These are phyloP conservation scores for Nicotiana sylvestris DNA, from an alignment of 257 asterid species.

Conservation along the genomic window DNA sequence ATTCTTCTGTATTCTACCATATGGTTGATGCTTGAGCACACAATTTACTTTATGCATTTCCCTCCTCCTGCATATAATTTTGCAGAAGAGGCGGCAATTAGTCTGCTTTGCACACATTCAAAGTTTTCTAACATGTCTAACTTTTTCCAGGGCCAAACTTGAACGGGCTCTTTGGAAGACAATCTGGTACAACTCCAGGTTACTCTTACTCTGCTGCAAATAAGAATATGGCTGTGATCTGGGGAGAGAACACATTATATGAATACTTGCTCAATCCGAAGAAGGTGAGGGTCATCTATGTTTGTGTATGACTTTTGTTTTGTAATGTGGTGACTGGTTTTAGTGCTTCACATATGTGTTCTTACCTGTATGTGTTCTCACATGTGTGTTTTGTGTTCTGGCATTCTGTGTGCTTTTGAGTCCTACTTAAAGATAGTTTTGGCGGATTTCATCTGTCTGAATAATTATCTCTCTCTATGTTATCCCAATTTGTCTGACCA, in stretches of 20 bases:
- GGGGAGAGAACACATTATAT: slow-evolving; percentile 89
- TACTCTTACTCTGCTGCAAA: slow-evolving; percentile 90
- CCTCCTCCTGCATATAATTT: not conserved
- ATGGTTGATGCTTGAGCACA: not conserved
- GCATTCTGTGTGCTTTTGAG: not conserved
- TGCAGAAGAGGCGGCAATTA: not conserved
- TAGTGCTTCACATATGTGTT: not conserved
- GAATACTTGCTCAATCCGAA: slow-evolving; percentile 89
- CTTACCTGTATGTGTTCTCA: too few species aligned
- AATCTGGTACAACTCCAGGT: slow-evolving; percentile 90
- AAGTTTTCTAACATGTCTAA: not conserved
- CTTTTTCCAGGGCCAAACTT: slow-evolving; percentile 70
- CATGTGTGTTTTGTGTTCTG: too few species aligned
- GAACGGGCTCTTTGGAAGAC: slow-evolving; percentile 94
- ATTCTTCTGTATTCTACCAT: not conserved
- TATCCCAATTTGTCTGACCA: not conserved
- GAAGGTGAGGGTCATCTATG: slow-evolving; percentile 46
- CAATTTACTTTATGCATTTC: not conserved
- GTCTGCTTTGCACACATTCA: not conserved
- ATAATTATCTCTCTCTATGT: not conserved
- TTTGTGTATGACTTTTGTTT: not conserved
- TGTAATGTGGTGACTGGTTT: not conserved
- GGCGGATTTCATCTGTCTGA: not conserved
- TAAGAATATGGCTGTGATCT: slow-evolving; percentile 78
- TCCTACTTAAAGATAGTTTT: not conserved